Percentiles rank a stretch among this genome's conserved stretches.
Conservation (phyloP, 768 basidiomycete species). For the Trametes villosa region DNA sequence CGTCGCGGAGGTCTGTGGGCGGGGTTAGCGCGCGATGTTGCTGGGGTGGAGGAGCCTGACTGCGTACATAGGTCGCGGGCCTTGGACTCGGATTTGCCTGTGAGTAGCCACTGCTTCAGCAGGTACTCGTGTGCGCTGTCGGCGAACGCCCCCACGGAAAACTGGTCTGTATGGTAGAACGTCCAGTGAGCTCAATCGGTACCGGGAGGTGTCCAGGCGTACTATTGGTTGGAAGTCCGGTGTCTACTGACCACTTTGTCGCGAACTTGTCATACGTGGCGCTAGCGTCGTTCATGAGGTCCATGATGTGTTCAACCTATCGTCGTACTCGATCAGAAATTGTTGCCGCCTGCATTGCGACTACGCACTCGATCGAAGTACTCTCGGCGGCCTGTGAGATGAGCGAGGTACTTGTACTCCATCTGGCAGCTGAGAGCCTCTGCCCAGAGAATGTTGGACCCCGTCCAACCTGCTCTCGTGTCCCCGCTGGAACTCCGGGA, state of each 20-base stretch:
- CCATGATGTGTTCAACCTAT: conserved; percentile 56
- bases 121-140: conserved; percentile 84
- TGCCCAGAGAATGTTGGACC: conserved; percentile 49
- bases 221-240: conserved; percentile 26
- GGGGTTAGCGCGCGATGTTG: not conserved
- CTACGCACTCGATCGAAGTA: conserved; percentile 57
- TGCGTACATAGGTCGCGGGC: conserved; percentile 70
- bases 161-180: conserved; percentile 17
- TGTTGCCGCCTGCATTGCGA: not conserved
- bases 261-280: conserved; percentile 27
- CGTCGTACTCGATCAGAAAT: not conserved
- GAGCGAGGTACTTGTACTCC: conserved; percentile 87
- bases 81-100: conserved; percentile 61
- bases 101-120: conserved; percentile 75
- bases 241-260: conserved; percentile 25
- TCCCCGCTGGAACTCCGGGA: conserved; percentile 40
- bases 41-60: not conserved
- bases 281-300: conserved; percentile 41
- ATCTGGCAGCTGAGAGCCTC: conserved; percentile 85
- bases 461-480: conserved; percentile 42
- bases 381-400: conserved; percentile 70
- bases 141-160: conserved; percentile 68
- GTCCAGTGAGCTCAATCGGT: not conserved
- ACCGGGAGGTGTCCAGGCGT: not conserved
- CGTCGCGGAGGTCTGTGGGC: conserved; percentile 59